A percentile compares a stretch with the other conserved stretches of the same genome.
Evolutionary conservation across 805 yeast genomes (phyloP).

Genomic region (Candida odintsovae): DNA sequence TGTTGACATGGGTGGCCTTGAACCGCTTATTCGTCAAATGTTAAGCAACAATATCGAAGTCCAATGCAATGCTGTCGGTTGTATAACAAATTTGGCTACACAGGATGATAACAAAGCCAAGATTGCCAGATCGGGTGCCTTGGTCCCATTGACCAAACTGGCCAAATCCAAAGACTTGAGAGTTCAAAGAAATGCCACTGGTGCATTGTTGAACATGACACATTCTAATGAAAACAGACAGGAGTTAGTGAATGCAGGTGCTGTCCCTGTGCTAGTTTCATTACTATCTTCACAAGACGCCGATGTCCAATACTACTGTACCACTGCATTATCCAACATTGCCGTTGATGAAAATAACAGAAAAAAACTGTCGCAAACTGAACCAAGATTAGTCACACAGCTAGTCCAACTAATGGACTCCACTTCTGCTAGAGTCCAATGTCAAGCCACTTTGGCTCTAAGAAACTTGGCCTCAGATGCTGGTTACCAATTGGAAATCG

Average conservation of each 20-base stretch:
- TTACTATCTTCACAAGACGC: conserved; percentile 82
- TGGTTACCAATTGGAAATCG: conserved; percentile 92
- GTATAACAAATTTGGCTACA: conserved; percentile 96
- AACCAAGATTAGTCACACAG: conserved; percentile 85
- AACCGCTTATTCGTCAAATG: conserved; percentile 96
- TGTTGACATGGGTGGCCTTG: conserved; percentile 97
- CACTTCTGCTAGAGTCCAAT: conserved; percentile 89
- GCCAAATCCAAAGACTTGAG: conserved; percentile 93
- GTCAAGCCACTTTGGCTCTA: conserved; percentile 95
- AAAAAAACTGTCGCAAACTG: conserved; percentile 81
- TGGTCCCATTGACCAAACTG: conserved; percentile 87
- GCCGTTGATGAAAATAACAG: conserved; percentile 95
- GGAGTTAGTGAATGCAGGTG: conserved; percentile 95
- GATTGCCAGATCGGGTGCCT: conserved; percentile 94
- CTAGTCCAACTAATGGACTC: conserved; percentile 90
- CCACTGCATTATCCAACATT: conserved; percentile 93
- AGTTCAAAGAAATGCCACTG: conserved; percentile 98
- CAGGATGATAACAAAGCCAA: conserved; percentile 95
- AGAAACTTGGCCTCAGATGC: conserved; percentile 96
- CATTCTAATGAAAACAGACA: conserved; percentile 95
- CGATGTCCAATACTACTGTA: conserved; percentile 97
- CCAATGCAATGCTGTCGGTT: conserved; percentile 98
- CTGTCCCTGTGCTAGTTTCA: conserved; percentile 92
- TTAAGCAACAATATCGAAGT: conserved; percentile 95
- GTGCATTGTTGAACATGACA: conserved; percentile 96